phyloP scores from a whole-genome alignment of 2,329 filamentous ascomycete species.

The Didymella segeticola region DNA sequence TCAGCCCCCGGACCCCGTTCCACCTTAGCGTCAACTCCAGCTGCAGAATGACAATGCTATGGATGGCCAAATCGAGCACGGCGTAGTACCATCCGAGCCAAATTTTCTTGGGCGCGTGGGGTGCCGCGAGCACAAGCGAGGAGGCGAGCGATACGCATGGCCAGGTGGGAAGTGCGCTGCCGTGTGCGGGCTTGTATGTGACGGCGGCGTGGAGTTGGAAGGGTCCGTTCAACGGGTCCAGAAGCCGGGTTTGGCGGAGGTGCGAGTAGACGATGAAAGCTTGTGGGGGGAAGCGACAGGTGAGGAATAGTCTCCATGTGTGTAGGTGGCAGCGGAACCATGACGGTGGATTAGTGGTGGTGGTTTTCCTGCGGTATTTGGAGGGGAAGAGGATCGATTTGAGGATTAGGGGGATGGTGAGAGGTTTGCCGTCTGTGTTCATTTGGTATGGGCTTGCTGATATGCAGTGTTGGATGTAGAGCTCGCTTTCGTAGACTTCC shows the following conservation, averaged over 20 bases:
- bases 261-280: constrained; percentile 10
- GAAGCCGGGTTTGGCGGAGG: neutral
- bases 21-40: constrained; percentile 21
- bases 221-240: constrained; percentile 3
- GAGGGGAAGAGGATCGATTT: neutral
- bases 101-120: constrained; percentile 10
- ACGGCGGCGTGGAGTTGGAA: constrained; percentile 1
- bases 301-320: neutral
- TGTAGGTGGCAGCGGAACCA: constrained; percentile 2
- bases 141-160: neutral
- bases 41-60: constrained; percentile 22
- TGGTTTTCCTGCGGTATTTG: neutral
- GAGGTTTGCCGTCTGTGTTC: neutral
- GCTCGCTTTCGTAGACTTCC: constrained; percentile 3
- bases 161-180: neutral
- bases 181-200: neutral
- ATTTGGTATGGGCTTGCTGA: constrained; percentile 10
- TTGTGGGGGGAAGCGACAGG: constrained; percentile 4
- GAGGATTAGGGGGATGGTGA: neutral
- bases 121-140: neutral
- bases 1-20: constrained; percentile 16
- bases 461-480: constrained; percentile 8
- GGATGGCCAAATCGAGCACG: constrained; percentile 13
- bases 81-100: constrained; percentile 18
- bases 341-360: neutral